phyloP scores from a whole-genome alignment of 164 flowering plant species.

The Vitis rupestris region DNA sequence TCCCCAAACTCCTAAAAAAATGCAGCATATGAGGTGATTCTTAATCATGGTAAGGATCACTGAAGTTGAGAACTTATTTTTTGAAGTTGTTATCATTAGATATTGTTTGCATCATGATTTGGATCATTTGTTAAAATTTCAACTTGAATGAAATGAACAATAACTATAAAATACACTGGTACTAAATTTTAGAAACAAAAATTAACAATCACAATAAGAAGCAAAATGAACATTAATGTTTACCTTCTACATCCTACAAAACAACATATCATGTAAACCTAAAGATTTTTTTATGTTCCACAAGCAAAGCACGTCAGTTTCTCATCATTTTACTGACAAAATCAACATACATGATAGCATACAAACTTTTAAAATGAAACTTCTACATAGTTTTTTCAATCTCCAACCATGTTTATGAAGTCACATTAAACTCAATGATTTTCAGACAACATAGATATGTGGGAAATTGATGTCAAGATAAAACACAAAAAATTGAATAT shows the following conservation, averaged over 20 bases:
- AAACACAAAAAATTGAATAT: no score
- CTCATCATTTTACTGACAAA: slow-evolving; percentile 81
- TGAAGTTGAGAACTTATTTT: no score
- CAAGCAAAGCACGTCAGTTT: slow-evolving; percentile 76
- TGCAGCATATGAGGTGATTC: no score
- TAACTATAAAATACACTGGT: background rate
- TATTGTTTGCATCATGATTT: no score
- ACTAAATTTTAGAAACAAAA: background rate
- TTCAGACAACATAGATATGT: background rate
- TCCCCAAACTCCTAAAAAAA: no score
- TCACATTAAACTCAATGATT: background rate
- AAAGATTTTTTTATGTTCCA: slow-evolving; percentile 69
- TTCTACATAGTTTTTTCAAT: background rate
- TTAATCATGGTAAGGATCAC: no score
- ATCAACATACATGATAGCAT: slow-evolving; percentile 68
- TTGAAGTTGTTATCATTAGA: no score
- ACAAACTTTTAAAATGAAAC: slow-evolving; percentile 3
- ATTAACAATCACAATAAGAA: background rate
- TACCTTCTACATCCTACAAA: slow-evolving; percentile 96
- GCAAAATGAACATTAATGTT: background rate
- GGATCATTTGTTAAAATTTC: no score
- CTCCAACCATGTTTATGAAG: background rate
- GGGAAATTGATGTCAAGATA: no score
- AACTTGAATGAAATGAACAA: background rate
- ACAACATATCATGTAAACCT: slow-evolving; percentile 92